phyloP scores from a whole-genome alignment of 371 early-diverging fungal genomes.

The Lichtheimia ramosa region DNA sequence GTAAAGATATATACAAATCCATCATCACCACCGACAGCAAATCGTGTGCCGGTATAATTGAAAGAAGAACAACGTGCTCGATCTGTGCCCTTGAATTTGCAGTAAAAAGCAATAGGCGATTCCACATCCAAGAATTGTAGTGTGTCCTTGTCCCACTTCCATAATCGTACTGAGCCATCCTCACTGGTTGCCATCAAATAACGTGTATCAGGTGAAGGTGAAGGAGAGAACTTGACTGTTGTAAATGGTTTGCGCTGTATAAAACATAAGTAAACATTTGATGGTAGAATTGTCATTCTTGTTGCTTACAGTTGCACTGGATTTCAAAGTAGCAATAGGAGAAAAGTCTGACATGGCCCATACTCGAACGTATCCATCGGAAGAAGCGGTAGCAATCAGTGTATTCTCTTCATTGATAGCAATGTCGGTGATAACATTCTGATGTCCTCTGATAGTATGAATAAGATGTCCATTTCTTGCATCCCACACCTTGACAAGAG shows the following conservation, averaged over 20 bases:
- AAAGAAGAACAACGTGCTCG: constrained; percentile 69
- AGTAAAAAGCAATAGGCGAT: constrained; percentile 65
- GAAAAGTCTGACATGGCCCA: constrained; percentile 80
- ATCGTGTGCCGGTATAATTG: constrained; percentile 78
- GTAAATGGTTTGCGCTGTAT: constrained; percentile 64
- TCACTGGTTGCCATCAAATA: constrained; percentile 77
- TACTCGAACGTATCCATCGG: constrained; percentile 78
- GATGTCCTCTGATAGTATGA: constrained; percentile 82
- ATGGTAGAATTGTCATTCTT: not conserved
- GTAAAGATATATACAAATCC: constrained; percentile 78
- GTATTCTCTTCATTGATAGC: constrained; percentile 81
- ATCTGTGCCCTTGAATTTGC: constrained; percentile 63
- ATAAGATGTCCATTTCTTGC: constrained; percentile 79
- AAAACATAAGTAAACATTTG: not conserved
- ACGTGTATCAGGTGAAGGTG: constrained; percentile 69
- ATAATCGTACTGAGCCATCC: constrained; percentile 77
- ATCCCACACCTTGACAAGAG: constrained; percentile 87
- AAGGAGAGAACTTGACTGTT: constrained; percentile 82
- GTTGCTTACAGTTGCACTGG: constrained; percentile 5
- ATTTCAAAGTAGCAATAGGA: constrained; percentile 64
- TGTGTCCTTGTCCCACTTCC: constrained; percentile 68
- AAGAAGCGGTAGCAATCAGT: constrained; percentile 81
- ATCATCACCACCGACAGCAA: constrained; percentile 81
- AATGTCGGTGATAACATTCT: constrained; percentile 78
- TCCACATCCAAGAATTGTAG: constrained; percentile 52